Conservation (phyloP, 1,284 basidiomycete genomes). For the Leccinum angustisporum region DNA sequence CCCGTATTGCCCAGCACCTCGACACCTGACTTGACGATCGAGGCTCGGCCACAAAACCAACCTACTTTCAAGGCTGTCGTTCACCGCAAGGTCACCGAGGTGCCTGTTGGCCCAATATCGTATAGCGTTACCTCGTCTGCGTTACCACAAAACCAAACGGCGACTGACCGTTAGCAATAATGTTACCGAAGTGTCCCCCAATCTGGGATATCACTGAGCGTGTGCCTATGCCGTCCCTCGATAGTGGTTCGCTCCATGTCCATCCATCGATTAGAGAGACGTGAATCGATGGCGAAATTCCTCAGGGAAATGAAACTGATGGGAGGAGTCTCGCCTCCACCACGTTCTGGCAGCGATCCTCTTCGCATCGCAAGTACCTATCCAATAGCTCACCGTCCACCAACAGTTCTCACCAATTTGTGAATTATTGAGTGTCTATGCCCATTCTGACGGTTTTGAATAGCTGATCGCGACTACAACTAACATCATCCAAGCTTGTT, state of each 20-base stretch:
- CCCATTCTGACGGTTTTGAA: too few relatives aligned
- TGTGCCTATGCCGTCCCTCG: slow-evolving; percentile 10
- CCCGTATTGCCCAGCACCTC: slow-evolving; percentile 6
- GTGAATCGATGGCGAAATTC: slow-evolving; percentile 27
- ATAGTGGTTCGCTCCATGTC: slow-evolving; percentile 27
- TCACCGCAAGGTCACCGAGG: slow-evolving; percentile 48
- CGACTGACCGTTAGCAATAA: slow-evolving; percentile 26
- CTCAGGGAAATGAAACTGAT: slow-evolving; percentile 32
- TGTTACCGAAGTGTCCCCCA: slow-evolving; percentile 35
- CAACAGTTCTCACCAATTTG: too few relatives aligned
- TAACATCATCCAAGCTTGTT: too few relatives aligned
- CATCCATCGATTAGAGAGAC: slow-evolving; percentile 35
- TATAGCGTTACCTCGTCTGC: slow-evolving; percentile 15
- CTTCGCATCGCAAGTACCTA: slow-evolving; percentile 44
- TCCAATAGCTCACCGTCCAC: too few relatives aligned
- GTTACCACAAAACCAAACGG: slow-evolving; percentile 23
- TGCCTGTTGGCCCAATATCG: slow-evolving; percentile 18
- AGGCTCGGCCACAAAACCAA: slow-evolving; percentile 11
- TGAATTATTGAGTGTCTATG: too few relatives aligned
- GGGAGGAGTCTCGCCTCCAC: slow-evolving; percentile 34
- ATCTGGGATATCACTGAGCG: slow-evolving; percentile 38
- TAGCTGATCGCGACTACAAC: too few relatives aligned
- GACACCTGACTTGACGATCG: slow-evolving; percentile 3
- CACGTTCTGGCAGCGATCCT: slow-evolving; percentile 33
- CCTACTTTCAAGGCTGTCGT: slow-evolving; percentile 52